These are phyloP conservation scores for Wickerhamiella allomyrinae DNA, from an alignment of 805 yeast genomes.

Conservation along the genomic window DNA sequence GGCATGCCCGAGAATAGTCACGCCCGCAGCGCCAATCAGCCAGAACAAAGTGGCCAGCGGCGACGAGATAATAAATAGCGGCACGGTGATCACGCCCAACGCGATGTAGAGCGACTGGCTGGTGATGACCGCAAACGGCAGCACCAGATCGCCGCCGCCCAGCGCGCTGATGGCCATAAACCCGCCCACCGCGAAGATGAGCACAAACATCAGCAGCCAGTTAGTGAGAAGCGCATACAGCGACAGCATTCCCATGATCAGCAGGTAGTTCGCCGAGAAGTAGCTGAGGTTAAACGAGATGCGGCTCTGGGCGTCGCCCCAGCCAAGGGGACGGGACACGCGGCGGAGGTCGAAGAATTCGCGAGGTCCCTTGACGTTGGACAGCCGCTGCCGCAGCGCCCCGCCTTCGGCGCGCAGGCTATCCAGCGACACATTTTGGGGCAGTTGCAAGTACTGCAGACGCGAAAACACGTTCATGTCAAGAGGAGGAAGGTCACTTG, in stretches of 20 bases:
- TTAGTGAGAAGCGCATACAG: constrained; percentile 83
- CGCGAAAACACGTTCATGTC: constrained; percentile 9
- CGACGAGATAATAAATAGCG: constrained; percentile 74
- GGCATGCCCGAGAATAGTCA: constrained; percentile 73
- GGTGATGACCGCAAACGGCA: constrained; percentile 54
- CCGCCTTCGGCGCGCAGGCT: constrained; percentile 11
- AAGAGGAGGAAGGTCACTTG: constrained; percentile 1
- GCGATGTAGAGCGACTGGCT: constrained; percentile 69
- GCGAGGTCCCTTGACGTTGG: constrained; percentile 74
- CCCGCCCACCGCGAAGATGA: constrained; percentile 60
- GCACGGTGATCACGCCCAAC: constrained; percentile 58
- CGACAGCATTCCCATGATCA: constrained; percentile 56
- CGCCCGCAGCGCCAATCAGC: constrained; percentile 77
- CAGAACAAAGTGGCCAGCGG: constrained; percentile 84
- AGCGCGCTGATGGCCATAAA: constrained; percentile 63
- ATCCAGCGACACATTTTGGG: constrained; percentile 9
- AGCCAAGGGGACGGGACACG: constrained; percentile 78
- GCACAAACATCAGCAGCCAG: constrained; percentile 67
- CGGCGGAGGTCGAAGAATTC: constrained; percentile 89
- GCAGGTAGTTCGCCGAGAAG: constrained; percentile 73
- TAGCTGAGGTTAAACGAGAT: constrained; percentile 75
- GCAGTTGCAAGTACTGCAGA: constrained; percentile 8
- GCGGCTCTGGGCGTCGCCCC: constrained; percentile 79
- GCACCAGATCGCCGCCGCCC: constrained; percentile 67
- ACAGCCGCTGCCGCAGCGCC: constrained; percentile 41